Evolutionary conservation across 208 protist genomes (phyloP).

Genomic region (Trypanosoma lewisi): DNA sequence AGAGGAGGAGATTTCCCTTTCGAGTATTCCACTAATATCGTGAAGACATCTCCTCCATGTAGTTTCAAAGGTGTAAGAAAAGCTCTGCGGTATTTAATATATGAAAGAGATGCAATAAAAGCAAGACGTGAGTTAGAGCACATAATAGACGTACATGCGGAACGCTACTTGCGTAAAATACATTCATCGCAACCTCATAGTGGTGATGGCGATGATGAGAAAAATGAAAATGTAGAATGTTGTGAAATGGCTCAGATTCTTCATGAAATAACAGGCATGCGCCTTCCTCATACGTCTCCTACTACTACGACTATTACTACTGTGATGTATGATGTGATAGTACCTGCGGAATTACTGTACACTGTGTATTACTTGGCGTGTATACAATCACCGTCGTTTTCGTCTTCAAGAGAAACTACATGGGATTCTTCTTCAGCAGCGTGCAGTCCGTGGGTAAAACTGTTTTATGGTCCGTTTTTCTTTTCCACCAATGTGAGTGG

Average conservation of each 20-base stretch:
- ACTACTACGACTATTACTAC: no score
- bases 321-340: not conserved
- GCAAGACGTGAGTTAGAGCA: conserved; percentile 4
- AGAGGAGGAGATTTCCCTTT: no score
- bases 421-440: no score
- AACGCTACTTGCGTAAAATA: not conserved
- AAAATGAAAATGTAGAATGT: not conserved
- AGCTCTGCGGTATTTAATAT: conserved; percentile 3
- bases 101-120: not conserved
- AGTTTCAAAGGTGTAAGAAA: not conserved
- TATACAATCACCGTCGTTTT: not conserved
- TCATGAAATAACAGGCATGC: not conserved
- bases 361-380: conserved; percentile 19
- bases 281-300: not conserved
- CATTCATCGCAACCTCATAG: not conserved
- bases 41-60: not conserved
- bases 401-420: not conserved
- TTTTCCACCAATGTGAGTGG: no score
- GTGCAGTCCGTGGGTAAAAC: conserved; percentile 7
- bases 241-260: not conserved
- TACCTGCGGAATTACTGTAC: conserved; percentile 10
- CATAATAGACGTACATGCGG: not conserved
- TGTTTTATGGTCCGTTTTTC: conserved; percentile 12
- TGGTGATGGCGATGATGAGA: not conserved
- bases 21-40: not conserved